Percentiles rank a stretch among this genome's conserved stretches.
Conservation (phyloP, 306 rosid genomes). For the Amphicarpaea edgeworthii region DNA sequence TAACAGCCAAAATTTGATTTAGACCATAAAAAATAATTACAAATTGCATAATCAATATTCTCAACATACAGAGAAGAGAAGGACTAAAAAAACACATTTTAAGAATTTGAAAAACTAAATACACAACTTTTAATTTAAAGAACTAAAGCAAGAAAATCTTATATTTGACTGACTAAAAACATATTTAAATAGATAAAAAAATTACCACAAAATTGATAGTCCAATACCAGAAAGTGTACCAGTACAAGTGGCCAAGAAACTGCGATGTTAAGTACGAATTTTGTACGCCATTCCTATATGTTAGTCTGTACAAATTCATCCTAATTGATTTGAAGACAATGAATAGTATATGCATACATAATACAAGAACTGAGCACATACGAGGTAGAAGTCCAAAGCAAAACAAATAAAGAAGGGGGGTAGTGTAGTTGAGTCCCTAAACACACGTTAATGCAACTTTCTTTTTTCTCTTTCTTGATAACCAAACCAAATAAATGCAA, state of each 20-base stretch:
- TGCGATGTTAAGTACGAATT: slow-evolving; percentile 8
- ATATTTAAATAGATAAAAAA: too few relatives aligned
- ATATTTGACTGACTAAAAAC: too few relatives aligned
- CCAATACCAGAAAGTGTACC: not conserved
- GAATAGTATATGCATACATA: slow-evolving; percentile 43
- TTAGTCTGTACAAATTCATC: slow-evolving; percentile 46
- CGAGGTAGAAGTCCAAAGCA: not conserved
- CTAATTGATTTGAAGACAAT: slow-evolving; percentile 42
- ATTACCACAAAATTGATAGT: slow-evolving; percentile 31
- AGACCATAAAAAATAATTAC: too few relatives aligned
- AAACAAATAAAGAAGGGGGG: not conserved
- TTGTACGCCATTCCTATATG: slow-evolving; percentile 3
- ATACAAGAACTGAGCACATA: slow-evolving; percentile 31
- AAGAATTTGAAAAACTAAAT: too few relatives aligned
- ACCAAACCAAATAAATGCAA: slow-evolving; percentile 1
- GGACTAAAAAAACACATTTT: too few relatives aligned
- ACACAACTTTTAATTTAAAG: too few relatives aligned
- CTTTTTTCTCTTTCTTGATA: too few relatives aligned
- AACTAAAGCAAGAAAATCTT: too few relatives aligned
- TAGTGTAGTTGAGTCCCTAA: slow-evolving; percentile 2
- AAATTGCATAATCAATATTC: too few relatives aligned
- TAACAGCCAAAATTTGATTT: too few relatives aligned
- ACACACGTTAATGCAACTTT: slow-evolving; percentile 8
- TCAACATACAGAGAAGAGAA: too few relatives aligned
- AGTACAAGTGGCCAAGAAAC: not conserved